Evolutionary conservation across 495 filamentous ascomycete species (phyloP), one percentile per base, ranked within the genome.

Genomic region (Lasiosphaeria miniovina): DNA sequence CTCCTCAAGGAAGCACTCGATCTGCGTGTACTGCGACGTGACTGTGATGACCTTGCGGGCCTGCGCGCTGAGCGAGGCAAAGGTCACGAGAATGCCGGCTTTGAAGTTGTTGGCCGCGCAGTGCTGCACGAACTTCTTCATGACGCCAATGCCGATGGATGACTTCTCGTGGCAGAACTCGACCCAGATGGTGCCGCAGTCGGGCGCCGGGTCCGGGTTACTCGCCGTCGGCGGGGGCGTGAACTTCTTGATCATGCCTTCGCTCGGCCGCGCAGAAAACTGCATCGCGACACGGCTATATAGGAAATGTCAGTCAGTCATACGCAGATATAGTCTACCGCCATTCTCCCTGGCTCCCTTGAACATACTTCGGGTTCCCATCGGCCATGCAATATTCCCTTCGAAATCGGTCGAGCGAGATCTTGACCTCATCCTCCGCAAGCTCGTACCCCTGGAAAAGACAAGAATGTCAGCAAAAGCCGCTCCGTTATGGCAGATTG

Each of bases 1-100:
- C 75, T 91, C 87, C 77, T 98, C 95, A 60, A 92, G 81, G 82
- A 98, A 98, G 65, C 89, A 88, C 80, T 98, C 94, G 67, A 96
- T 89, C 66, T 89, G 84, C 43, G 81, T 84, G 74, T 89, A 83
- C 67, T 84, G 76, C 63, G 86, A 81, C 43, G 84, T 84, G 12
- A 81, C 82, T 24, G 88, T 86, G 62, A 96, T 85, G 65, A 90
- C 84, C 74, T 90, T 93, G 68, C 95, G 82, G 43, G 91, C 94
- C 33, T 92, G 87, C 4, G 90, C 80, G 0, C 91, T 93, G 58
- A 96, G 88, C 32, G 89, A 78, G n/a, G 85, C 86, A 64, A 85
- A 81, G 33, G 90, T 90, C 59, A 98, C 84, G 62, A 96, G 86
- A 66, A 98, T 90, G 61, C 94, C 95, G 31, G 88, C 92, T 76